Base-by-base conservation (phyloP, 805 yeast genomes). In the Suhomyces sp. region DNA sequence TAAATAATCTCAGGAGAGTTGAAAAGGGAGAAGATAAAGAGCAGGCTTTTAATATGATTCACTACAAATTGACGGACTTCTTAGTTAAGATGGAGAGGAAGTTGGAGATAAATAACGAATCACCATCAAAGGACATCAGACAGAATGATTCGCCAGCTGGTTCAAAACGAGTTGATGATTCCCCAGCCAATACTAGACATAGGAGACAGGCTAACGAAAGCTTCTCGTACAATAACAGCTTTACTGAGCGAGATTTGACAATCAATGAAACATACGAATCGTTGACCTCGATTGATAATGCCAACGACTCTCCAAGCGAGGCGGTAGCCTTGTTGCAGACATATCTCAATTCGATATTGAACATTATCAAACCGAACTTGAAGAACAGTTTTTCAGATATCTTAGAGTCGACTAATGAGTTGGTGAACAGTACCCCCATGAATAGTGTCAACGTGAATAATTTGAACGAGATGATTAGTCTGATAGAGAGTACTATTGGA, bases 401-500 rank as follows among this genome's bases (percentile, higher is more conserved):
- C 13, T 22, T 53, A 27, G 36, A 33, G 2, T 19, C 43, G 2
- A 39, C 48, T 2, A 25, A 35, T 13, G 48, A 45, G 13, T 33
- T 53, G 15, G 39, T 39, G 12, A 27, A 32, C 5, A 33, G 28
- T 8, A 27, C 44, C 4, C 57, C 58, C 1, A 15, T 28, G 12
- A 45, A 28, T 14, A 33, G 38, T 4, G 35, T 32, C 22, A 44
- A 46, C 31, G 19, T 34, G 11, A 42, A 40, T 15, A 41, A 40
- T 25, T 34, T 47, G 39, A 44, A 39, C 29, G 51, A 47, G 14
- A 41, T 53, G 32, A 33, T 51, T 3, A 17, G 47, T 8, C 47
- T 51, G 40, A 31, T 53, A 8, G 56, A 54, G 31, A 31, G 36
- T 16, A 29, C 38, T n/a, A 35, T 44, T 10, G 48, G 39, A 5